Conservation (phyloP, 768 basidiomycete genomes). For the Phlebiopsis flavidoalba region DNA sequence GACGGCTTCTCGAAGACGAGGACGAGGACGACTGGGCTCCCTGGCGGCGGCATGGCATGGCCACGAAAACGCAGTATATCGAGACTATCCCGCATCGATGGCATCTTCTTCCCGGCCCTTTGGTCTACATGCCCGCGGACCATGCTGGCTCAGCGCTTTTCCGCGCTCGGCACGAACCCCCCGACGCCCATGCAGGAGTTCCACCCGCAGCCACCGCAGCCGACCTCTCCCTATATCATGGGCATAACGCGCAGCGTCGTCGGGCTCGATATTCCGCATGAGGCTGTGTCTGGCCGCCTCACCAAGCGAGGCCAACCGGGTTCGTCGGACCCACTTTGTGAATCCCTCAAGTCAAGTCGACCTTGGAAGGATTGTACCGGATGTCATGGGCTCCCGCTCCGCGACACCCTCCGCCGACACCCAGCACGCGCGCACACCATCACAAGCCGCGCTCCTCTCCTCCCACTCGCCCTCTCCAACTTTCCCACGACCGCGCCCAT, state of each 20-base stretch:
- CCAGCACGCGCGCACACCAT: background rate
- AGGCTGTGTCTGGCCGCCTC: constrained; percentile 27
- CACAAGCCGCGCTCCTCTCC: background rate
- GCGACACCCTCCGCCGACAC: background rate
- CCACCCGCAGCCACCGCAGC: constrained; percentile 12
- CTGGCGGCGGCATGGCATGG: constrained; percentile 17
- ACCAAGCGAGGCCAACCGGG: constrained; percentile 16
- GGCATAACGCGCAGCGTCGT: constrained; percentile 22
- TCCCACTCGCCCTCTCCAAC: background rate
- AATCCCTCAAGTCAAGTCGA: constrained; percentile 18
- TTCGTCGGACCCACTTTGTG: constrained; percentile 25
- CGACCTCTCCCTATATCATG: constrained; percentile 17
- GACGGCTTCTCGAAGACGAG: constrained; percentile 23
- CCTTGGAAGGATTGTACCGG: constrained; percentile 22
- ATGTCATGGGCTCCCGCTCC: constrained; percentile 22
- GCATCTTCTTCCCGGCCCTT: constrained; percentile 5
- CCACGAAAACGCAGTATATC: constrained; percentile 18
- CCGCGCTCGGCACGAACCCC: constrained; percentile 7
- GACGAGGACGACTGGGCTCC: constrained; percentile 21
- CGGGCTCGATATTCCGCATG: constrained; percentile 27
- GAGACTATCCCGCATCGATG: constrained; percentile 19
- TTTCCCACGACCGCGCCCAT: constrained; percentile 8
- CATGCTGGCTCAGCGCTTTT: constrained; percentile 4
- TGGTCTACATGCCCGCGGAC: background rate
- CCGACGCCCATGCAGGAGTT: constrained; percentile 7